Evolutionary conservation across 768 basidiomycete species (phyloP).

Genomic region (Wakefieldia striispora): DNA sequence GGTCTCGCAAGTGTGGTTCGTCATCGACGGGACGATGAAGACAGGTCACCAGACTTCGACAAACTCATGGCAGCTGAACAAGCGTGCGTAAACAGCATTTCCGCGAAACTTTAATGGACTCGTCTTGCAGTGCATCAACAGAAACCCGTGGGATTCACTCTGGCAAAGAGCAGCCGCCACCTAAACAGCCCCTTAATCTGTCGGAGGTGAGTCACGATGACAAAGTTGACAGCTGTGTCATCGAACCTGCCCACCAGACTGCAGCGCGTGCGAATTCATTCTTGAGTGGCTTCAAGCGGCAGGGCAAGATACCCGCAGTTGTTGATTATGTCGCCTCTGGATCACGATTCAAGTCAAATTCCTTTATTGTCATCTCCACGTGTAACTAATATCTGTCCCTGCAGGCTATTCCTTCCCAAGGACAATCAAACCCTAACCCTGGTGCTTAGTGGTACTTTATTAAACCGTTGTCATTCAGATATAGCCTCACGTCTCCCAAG

Average conservation of each 20-base stretch:
- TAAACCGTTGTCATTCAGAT: neutral
- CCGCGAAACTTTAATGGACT: constrained; percentile 2
- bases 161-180: constrained; percentile 79
- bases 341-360: constrained; percentile 85
- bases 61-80: constrained; percentile 95
- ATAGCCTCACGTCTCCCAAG: constrained; percentile 36
- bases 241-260: constrained; percentile 41
- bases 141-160: constrained; percentile 88
- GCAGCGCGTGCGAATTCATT: constrained; percentile 79
- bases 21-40: constrained; percentile 93
- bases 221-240: neutral
- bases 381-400: constrained; percentile 1
- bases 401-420: constrained; percentile 78
- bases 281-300: constrained; percentile 87
- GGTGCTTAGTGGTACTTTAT: constrained; percentile 72
- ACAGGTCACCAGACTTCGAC: constrained; percentile 94
- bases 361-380: neutral
- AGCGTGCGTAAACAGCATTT: constrained; percentile 51
- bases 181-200: constrained; percentile 83
- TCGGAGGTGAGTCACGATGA: constrained; percentile 64
- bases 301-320: constrained; percentile 77
- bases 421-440: constrained; percentile 93
- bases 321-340: constrained; percentile 95
- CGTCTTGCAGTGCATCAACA: constrained; percentile 58
- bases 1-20: constrained; percentile 88